Conservation (phyloP, 164 flowering plant species). For the Vitis amurensis region DNA sequence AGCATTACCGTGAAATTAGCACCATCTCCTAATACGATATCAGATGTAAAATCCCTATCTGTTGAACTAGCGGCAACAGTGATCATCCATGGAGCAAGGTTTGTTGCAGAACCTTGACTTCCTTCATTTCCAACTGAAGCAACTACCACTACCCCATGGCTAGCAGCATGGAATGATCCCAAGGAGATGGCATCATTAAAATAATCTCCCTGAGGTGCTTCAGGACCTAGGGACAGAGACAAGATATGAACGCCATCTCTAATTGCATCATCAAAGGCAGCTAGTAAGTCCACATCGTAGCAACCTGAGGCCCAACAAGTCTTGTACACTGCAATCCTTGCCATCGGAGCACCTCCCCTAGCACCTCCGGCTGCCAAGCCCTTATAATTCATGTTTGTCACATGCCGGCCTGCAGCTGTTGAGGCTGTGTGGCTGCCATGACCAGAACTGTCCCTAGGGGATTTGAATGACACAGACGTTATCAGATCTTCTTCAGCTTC, state of each 20-base stretch:
- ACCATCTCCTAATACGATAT: constrained; percentile 51
- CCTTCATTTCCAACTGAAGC: constrained; percentile 79
- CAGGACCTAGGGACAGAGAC: constrained; percentile 74
- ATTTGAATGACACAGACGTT: constrained; percentile 37
- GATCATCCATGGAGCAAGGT: constrained; percentile 83
- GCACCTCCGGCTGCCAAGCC: constrained; percentile 80
- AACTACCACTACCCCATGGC: constrained; percentile 65
- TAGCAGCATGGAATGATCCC: constrained; percentile 78
- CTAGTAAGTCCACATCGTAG: constrained; percentile 74
- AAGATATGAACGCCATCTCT: constrained; percentile 73
- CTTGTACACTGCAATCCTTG: constrained; percentile 80
- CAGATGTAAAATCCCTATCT: constrained; percentile 73
- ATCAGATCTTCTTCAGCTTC: constrained; percentile 55
- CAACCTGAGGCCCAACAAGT: constrained; percentile 85
- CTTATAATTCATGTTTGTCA: constrained; percentile 52
- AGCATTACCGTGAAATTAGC: constrained; percentile 41
- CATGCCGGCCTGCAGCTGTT: constrained; percentile 77
- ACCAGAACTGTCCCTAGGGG: constrained; percentile 80
- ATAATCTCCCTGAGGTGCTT: constrained; percentile 69
- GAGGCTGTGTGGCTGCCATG: constrained; percentile 95
- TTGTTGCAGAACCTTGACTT: constrained; percentile 58
- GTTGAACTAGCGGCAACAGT: constrained; percentile 81
- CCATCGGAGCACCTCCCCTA: constrained; percentile 82
- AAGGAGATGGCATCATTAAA: constrained; percentile 79
- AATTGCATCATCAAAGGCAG: constrained; percentile 88